Evolutionary conservation across 352 stramenopile species (phyloP), one percentile per base, ranked within the genome.

Genomic region (Thraustochytrium striatum): DNA sequence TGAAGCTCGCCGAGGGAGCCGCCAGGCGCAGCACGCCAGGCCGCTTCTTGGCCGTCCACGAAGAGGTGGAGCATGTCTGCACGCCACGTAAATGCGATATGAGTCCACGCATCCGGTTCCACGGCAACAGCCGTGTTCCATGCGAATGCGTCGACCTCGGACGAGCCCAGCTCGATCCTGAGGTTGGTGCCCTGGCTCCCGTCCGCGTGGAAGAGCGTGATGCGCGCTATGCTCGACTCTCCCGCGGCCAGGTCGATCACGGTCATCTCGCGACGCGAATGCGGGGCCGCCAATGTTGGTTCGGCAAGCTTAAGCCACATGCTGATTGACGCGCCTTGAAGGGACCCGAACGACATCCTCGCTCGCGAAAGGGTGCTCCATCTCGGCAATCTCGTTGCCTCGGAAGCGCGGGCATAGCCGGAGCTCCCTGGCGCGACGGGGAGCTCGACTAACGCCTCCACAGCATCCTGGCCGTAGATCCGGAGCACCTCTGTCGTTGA

Each of bases 61-160:
- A 61, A 75, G 16, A 75, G 43, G 36, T 47, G 13, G 16, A 25
- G 30, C 21, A 32, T 9, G 36, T 70, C 7, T 7, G 19, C 25
- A 9, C 61, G 30, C 65, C 43, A 75, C 16, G 35, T 21, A 5
- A 75, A 21, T 16, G 44, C 0, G 21, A 75, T 0, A 28, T 75
- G 65, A 3, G 65, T 30, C 65, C 65, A 75, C 3, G 9, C 50
- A 32, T 61, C 30, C 8, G 68, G 61, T 9, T 7, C 19, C 13
- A 72, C 9, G 0, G 44, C 11, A 8, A 44, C 16, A 38, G n/a
- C 58, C 21, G 65, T 75, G 65, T 75, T 75, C 65, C 65, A 75
- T 7, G 52, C 50, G 0, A 72, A 75, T 7, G 25, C 21, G 35
- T 61, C 7, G 3, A 16, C 47, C 16, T 55, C 25, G 16, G 16